Percentiles rank a stretch among this genome's conserved stretches.
Evolutionary conservation across 2,329 filamentous ascomycete genomes (phyloP).

Genomic region (Capronia epimyces): DNA sequence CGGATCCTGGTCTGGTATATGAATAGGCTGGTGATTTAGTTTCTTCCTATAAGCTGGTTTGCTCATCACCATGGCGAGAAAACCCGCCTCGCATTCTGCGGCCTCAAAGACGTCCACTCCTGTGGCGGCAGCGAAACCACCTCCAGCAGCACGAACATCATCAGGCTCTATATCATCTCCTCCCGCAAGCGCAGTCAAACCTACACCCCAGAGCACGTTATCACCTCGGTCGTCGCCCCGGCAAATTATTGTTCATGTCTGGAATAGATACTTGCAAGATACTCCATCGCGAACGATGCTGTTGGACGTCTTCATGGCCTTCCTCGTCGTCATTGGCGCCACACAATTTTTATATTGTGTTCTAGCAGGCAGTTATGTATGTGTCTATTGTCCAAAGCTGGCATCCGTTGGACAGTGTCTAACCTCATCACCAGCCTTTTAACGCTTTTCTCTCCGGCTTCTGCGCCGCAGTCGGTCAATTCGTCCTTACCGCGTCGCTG

Average conservation of each 20-base stretch:
- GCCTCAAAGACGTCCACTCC: slow-evolving; percentile 28
- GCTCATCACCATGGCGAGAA: slow-evolving; percentile 16
- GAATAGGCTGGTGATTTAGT: too few relatives aligned
- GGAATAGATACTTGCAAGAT: slow-evolving; percentile 69
- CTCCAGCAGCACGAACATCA: slow-evolving; percentile 25
- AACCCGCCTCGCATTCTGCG: slow-evolving; percentile 23
- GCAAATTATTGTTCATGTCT: slow-evolving; percentile 64
- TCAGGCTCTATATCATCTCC: slow-evolving; percentile 29
- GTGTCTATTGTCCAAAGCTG: slow-evolving; percentile 36
- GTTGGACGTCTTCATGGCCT: slow-evolving; percentile 83
- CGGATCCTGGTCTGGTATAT: too few relatives aligned
- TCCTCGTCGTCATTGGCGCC: slow-evolving; percentile 77
- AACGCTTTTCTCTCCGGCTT: slow-evolving; percentile 98
- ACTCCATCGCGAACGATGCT: slow-evolving; percentile 91
- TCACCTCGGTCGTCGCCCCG: slow-evolving; percentile 38
- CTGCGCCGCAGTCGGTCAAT: slow-evolving; percentile 89
- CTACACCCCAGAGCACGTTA: slow-evolving; percentile 27
- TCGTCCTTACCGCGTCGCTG: slow-evolving; percentile 85
- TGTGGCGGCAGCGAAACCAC: slow-evolving; percentile 29
- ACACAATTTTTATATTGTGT: slow-evolving; percentile 93
- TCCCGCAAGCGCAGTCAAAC: slow-evolving; percentile 29
- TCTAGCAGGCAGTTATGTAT: slow-evolving; percentile 86
- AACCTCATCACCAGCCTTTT: slow-evolving; percentile 64
- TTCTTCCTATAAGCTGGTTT: background rate
- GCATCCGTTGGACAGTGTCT: background rate